Evolutionary conservation across 306 rosid species (phyloP), one percentile per base, ranked within the genome.

Genomic region (Inga oerstediana): DNA sequence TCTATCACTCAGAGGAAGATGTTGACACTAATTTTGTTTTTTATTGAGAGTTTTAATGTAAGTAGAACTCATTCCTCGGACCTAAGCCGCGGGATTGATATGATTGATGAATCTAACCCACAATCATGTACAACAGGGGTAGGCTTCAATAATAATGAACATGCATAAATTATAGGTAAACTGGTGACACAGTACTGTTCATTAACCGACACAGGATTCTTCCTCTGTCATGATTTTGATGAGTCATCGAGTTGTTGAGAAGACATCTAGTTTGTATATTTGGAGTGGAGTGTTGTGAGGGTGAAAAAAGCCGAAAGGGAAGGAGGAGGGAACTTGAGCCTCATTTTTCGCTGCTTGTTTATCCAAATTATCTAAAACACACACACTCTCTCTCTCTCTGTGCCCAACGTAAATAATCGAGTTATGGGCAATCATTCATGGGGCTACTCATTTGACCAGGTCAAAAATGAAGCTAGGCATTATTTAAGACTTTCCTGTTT

Each of bases 11-110:
- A 64, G 59, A 82, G 75, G 84, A 86, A 87, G 98, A 91, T 87
- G 94, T 83, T 85, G 97, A 91, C 94, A 72, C 75, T 52, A 68
- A 72, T 62, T 78, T 84, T 93, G 93, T 85, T 87, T 91, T 82
- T 88, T 88, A 84, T 90, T 37, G 84, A 30, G 76, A 88, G 83
- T 81, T 91, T 88, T 92, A 85, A 84, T 88, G 93, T 76, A 88
- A 88, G 81, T 76, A 72, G 41, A 45, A 43, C 75, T 49, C 52
- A 79, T 74, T 79, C 78, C 76, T 82, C 79, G 80, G 80, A 75
- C 79, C 67, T 74, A 72, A 82, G 64, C 70, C 30, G 6, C n/a
- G 75, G 76, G 83, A 71, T 75, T 77, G 58, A 77, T 71, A 76
- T 80, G 22, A 70, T 79, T 79, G 80, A 83, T 67, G 87, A 81